These are phyloP conservation scores for Coprinellus micaceus DNA, from an alignment of 768 basidiomycete species.

Conservation along the genomic window DNA sequence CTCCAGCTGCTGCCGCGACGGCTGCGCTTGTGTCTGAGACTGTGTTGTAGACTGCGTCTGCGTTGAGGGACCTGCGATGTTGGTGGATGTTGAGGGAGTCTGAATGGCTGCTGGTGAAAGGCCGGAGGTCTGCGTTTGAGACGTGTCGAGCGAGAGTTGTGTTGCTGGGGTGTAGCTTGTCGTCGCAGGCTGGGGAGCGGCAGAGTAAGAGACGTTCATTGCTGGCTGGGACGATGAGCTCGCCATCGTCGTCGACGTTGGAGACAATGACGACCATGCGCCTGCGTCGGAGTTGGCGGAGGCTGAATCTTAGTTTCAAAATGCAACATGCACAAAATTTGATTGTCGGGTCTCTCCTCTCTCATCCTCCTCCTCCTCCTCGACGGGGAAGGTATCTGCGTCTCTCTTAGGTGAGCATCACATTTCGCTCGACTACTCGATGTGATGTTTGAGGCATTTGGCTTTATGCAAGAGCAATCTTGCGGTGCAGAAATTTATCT, in stretches of 20 bases:
- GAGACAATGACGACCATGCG: neutral
- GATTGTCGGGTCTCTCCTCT: neutral
- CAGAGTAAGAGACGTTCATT: slow-evolving; percentile 22
- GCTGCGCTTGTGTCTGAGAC: slow-evolving; percentile 25
- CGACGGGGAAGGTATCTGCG: neutral
- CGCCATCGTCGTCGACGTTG: slow-evolving; percentile 25
- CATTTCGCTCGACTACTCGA: slow-evolving; percentile 7
- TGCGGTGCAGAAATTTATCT: slow-evolving; percentile 83
- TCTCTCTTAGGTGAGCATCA: slow-evolving; percentile 25
- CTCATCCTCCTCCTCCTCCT: neutral
- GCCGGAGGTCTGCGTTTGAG: slow-evolving; percentile 24
- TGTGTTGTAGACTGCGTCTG: slow-evolving; percentile 26
- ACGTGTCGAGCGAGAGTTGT: slow-evolving; percentile 23
- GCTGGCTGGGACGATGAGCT: slow-evolving; percentile 28
- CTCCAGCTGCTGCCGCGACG: slow-evolving; percentile 69
- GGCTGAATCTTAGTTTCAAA: slow-evolving; percentile 22
- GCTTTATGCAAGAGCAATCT: slow-evolving; percentile 71
- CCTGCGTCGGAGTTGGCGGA: slow-evolving; percentile 23
- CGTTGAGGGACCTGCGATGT: slow-evolving; percentile 28
- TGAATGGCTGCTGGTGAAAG: slow-evolving; percentile 13
- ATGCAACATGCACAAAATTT: neutral
- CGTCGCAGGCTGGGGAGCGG: slow-evolving; percentile 22
- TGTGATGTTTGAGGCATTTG: slow-evolving; percentile 94
- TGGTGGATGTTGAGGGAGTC: slow-evolving; percentile 15
- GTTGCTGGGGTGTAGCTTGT: slow-evolving; percentile 24